Evolutionary conservation across 345 rosid genomes (phyloP), one percentile per base, ranked within the genome.

Genomic region (Trapa incisa): DNA sequence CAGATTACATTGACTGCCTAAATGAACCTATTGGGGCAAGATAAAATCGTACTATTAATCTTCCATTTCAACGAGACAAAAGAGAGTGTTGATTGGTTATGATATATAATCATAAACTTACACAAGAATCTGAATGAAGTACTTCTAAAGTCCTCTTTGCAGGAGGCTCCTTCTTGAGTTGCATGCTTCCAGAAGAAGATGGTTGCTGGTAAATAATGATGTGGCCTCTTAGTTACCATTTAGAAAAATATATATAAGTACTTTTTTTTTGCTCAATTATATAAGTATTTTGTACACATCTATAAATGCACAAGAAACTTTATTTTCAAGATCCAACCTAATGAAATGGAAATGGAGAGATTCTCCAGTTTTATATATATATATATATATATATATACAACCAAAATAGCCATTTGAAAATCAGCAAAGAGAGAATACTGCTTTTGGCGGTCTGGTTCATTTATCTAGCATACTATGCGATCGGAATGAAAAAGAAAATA

Each of bases 151-250:
- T 66, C 39, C 75, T 69, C 72, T 63, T 69, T 35, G 71, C 60
- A 15, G 69, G 69, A 56, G 37, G 58, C 9, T 39, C 58, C 64
- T 38, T 45, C 35, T 74, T 38, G 6, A 62, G 14, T 65, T 63
- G 36, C 58, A 54, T 63, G 63, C 52, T 75, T 37, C 75, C 37
- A 32, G 66, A 74, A 60, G 66, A 71, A 66, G 67, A 41, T 42
- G 81, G 75, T 64, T 78, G 69, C 81, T 78, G 69, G 17, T 58
- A 58, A 36, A 58, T 33, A 11, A 58, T 33, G 48, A 58, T 8
- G 38, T 29, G 33, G 33, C 37, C 35, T 57, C 33, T 10, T 12
- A 35, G 7, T 32, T 10, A 57, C 62, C 37, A 11, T 2, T 11
- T 54, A 54, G 60, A 60, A 39, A 61, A 61, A 61, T 58, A 14